phyloP scores from a whole-genome alignment of 2,329 filamentous ascomycete species.

The Ophiostoma perfectum region DNA sequence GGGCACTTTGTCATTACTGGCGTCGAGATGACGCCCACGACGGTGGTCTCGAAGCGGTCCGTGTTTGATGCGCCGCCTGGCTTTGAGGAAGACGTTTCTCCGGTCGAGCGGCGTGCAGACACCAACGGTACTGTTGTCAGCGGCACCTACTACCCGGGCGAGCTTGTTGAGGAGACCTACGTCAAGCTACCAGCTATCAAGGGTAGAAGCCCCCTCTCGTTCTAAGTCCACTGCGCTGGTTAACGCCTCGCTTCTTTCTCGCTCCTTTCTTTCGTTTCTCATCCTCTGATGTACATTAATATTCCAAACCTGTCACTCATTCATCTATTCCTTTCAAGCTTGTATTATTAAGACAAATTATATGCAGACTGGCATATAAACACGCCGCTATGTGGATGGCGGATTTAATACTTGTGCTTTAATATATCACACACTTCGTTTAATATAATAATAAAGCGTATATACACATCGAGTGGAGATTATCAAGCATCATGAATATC shows the following conservation, averaged over 20 bases:
- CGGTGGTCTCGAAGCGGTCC: background rate
- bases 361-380: background rate
- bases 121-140: background rate
- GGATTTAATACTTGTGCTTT: background rate
- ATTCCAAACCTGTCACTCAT: background rate
- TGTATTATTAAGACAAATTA: background rate
- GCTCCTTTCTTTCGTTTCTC: background rate
- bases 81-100: background rate
- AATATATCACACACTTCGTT: background rate
- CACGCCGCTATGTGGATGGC: background rate
- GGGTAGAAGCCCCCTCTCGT: conserved; percentile 4
- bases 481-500: no score
- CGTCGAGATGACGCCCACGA: background rate
- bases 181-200: conserved; percentile 17
- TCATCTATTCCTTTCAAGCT: background rate
- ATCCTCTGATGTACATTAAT: background rate
- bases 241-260: no score
- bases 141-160: conserved; percentile 12
- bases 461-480: background rate
- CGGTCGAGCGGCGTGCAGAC: background rate
- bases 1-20: background rate
- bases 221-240: no score
- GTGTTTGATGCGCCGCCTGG: background rate
- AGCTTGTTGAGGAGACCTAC: conserved; percentile 11
- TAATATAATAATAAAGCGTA: background rate